Base-by-base conservation (phyloP, 2,329 filamentous ascomycete species). In the Xylaria sp. region DNA sequence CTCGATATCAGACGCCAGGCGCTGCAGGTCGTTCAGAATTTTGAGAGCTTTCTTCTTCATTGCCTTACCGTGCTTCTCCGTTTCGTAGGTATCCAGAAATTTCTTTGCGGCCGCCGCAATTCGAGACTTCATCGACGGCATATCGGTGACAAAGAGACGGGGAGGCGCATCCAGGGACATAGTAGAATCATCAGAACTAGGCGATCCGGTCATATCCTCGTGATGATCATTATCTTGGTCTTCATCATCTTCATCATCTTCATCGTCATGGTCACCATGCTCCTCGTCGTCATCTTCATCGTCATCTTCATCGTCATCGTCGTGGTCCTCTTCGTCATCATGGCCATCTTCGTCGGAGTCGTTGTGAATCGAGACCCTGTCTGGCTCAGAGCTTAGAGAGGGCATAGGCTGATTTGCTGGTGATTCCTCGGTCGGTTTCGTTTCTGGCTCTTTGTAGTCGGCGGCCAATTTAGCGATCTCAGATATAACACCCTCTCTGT, bases 401-500 rank as follows among this genome's bases (percentile, higher is more conserved):
- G 75, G 68, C 63, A 75, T 76, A 52, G 75, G 76, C 39, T 75
- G 75, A 18, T 80, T 75, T 25, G 69, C 72, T 15, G 78, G 71
- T 12, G 80, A 78, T 25, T 71, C 75, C 43, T 80, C 78, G 6
- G 74, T 62, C 2, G 72, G 66, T 66, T 75, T 79, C 12, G 74
- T 72, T 62, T 81, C 79, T 3, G 78, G 71, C 31, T 81, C 78
- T 10, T 79, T 77, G 61, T 86, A 83, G 60, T 84, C 80, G 61
- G 82, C 86, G 0, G 94, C 91, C 39, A 99, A 84, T 77, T 94
- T 95, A 36, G 90, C 87, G 61, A 99, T 97, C 79, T 99, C 95
- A 1, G 92, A 87, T 74, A 98, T 94, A 52, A 99, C 96, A 43
- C 96, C 96, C 82, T 99, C 97, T 0, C 96, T 92, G 78, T 99